phyloP scores from a whole-genome alignment of 2,329 filamentous ascomycete species.

The Apiospora aurea region DNA sequence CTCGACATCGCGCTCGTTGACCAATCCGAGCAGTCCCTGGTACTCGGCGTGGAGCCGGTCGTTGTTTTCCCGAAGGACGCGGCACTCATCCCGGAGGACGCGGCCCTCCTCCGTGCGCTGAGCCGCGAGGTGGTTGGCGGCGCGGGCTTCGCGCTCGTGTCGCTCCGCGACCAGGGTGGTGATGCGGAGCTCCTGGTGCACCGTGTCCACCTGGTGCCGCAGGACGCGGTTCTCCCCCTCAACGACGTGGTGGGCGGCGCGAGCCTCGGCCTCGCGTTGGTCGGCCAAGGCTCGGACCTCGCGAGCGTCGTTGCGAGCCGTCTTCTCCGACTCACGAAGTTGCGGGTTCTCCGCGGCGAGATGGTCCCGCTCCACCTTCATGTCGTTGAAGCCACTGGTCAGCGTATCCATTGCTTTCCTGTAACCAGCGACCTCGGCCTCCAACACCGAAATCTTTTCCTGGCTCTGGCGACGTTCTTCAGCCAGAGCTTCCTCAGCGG shows the following conservation, averaged over 20 bases:
- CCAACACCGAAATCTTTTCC: neutral
- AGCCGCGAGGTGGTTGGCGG: neutral
- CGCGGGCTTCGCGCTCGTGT: neutral
- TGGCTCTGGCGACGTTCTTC: neutral
- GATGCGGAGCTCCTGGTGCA: too few relatives aligned
- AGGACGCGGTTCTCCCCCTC: too few relatives aligned
- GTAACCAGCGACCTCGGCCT: neutral
- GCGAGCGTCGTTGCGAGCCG: too few relatives aligned
- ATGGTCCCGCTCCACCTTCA: neutral
- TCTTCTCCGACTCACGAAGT: too few relatives aligned
- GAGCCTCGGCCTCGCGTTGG: too few relatives aligned
- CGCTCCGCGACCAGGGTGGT: too few relatives aligned
- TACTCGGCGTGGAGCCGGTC: neutral
- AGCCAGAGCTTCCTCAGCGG: neutral
- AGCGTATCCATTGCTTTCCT: neutral
- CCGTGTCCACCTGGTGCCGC: too few relatives aligned
- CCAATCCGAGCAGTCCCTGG: neutral
- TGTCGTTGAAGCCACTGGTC: neutral
- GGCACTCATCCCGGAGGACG: neutral
- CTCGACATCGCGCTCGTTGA: too few relatives aligned
- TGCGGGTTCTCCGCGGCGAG: neutral
- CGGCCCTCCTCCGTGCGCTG: neutral
- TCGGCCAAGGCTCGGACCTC: too few relatives aligned
- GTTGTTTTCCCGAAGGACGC: neutral
- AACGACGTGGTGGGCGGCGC: too few relatives aligned